Conservation (phyloP, 768 basidiomycete species). For the Russula sp. region DNA sequence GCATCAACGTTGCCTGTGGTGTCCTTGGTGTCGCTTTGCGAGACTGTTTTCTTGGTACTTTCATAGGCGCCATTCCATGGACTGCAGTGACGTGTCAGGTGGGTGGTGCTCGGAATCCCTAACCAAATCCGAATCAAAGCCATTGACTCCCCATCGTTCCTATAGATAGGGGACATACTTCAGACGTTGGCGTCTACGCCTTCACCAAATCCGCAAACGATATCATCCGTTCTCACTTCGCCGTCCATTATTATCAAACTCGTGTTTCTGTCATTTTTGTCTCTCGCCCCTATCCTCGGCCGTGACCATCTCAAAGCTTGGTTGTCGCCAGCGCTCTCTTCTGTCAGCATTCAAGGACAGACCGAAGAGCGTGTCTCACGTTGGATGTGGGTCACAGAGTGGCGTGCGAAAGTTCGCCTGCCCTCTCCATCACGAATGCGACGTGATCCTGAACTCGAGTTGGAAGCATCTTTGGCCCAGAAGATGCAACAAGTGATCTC, state of each 20-base stretch:
- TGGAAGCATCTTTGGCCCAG: constrained; percentile 7
- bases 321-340: constrained; percentile 33
- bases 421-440: constrained; percentile 45
- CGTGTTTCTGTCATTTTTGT: constrained; percentile 71
- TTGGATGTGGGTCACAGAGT: constrained; percentile 65
- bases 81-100: constrained; percentile 90
- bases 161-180: constrained; percentile 77
- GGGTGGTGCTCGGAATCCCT: constrained; percentile 28
- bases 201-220: constrained; percentile 61
- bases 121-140: neutral
- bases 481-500: constrained; percentile 4
- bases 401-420: constrained; percentile 53
- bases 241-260: constrained; percentile 82
- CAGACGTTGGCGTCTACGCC: constrained; percentile 74
- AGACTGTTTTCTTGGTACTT: constrained; percentile 74
- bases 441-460: constrained; percentile 9
- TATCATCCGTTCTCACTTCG: constrained; percentile 79
- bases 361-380: constrained; percentile 37
- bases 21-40: constrained; percentile 73
- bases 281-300: constrained; percentile 80
- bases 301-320: constrained; percentile 56
- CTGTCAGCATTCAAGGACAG: constrained; percentile 8
- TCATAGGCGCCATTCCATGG: constrained; percentile 83
- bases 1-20: constrained; percentile 94
- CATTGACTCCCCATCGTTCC: constrained; percentile 5